Evolutionary conservation across 75 land plant species (phyloP).

Genomic region (Selaginella tamariscina): DNA sequence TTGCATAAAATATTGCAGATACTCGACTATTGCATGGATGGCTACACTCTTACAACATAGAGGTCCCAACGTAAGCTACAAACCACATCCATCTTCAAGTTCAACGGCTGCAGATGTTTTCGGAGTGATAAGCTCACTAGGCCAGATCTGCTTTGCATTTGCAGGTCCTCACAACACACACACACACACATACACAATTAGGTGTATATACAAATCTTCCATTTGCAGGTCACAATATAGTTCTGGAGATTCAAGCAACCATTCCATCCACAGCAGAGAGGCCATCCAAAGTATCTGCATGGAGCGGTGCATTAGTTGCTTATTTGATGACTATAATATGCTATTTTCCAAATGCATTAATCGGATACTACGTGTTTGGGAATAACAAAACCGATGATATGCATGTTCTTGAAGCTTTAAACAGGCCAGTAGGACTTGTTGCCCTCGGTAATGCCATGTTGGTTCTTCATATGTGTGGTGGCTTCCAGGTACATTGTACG

Average conservation of each 20-base stretch:
- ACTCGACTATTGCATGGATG: conserved; percentile 7
- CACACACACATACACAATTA: too few relatives aligned
- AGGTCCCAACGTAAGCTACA: background rate
- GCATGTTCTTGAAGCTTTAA: background rate
- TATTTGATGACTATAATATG: background rate
- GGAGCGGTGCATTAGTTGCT: background rate
- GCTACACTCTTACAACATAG: background rate
- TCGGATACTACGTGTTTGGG: conserved; percentile 2
- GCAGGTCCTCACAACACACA: too few relatives aligned
- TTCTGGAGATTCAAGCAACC: conserved; percentile 9
- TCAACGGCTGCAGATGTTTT: background rate
- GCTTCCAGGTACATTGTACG: conserved; percentile 10
- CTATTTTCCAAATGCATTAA: conserved; percentile 6
- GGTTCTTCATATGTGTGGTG: conserved; percentile 8
- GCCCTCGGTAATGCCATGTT: background rate
- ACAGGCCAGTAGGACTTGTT: background rate
- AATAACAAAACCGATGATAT: conserved; percentile 1
- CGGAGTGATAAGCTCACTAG: background rate
- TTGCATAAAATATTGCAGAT: too few relatives aligned
- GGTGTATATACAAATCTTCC: too few relatives aligned
- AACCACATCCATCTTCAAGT: background rate
- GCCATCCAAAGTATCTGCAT: background rate
- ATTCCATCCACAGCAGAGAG: background rate
- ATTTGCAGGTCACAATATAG: conserved; percentile 7
- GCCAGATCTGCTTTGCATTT: conserved; percentile 6